phyloP scores from a whole-genome alignment of 768 basidiomycete genomes.

The Botryobasidium botryosum region DNA sequence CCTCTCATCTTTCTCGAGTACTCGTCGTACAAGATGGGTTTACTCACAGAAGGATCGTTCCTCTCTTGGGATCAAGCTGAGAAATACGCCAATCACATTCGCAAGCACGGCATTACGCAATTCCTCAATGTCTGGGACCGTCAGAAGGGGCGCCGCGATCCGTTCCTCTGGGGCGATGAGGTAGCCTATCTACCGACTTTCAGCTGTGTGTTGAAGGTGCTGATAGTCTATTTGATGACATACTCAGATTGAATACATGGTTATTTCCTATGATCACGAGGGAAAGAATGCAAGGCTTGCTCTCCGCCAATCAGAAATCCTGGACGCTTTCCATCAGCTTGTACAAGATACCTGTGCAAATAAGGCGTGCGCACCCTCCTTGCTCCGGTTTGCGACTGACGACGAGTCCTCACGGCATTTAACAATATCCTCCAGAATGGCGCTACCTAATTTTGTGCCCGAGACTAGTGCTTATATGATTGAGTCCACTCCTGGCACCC shows the following conservation, averaged over 20 bases:
- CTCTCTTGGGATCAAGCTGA: constrained; percentile 81
- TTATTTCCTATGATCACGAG: constrained; percentile 64
- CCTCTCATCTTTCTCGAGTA: no score
- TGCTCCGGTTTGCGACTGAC: no score
- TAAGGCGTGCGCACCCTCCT: no score
- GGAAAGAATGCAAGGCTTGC: constrained; percentile 71
- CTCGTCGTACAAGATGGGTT: no score
- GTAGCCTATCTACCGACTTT: constrained; percentile 28
- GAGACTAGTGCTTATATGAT: no score
- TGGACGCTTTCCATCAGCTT: no score
- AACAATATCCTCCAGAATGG: no score
- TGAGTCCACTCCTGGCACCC: constrained; percentile 89
- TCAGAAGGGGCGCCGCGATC: constrained; percentile 79
- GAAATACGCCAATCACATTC: constrained; percentile 73
- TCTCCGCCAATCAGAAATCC: constrained; percentile 82
- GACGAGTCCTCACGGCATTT: no score
- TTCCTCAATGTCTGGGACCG: constrained; percentile 87
- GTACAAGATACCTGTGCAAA: no score
- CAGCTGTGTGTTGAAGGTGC: constrained; percentile 4
- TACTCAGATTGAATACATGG: constrained; percentile 87
- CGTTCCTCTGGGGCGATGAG: constrained; percentile 96
- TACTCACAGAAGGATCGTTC: no score
- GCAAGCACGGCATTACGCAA: constrained; percentile 83
- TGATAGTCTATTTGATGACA: no score
- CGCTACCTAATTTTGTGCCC: no score